phyloP scores from a whole-genome alignment of 2,329 filamentous ascomycete species.

The Aureobasidium namibiae region DNA sequence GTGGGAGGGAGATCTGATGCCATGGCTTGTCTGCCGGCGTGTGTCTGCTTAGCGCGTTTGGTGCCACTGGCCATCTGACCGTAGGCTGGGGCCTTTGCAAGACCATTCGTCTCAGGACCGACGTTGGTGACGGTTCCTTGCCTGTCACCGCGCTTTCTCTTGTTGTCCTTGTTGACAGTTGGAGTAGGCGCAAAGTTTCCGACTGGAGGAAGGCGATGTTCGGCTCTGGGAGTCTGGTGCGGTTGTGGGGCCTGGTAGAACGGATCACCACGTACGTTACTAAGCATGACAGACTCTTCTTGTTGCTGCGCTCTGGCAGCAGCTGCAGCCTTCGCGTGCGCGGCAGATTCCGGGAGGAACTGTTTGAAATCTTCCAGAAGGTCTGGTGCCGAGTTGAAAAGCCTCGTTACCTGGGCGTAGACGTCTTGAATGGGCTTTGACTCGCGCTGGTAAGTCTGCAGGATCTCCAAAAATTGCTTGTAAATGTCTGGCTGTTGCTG shows the following conservation, averaged over 20 bases:
- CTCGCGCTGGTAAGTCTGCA: constrained; percentile 96
- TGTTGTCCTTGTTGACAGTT: constrained; percentile 80
- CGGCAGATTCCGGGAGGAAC: constrained; percentile 85
- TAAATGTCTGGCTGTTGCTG: constrained; percentile 96
- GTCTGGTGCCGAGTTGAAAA: constrained; percentile 90
- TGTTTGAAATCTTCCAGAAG: constrained; percentile 98
- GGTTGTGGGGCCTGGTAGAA: constrained; percentile 34
- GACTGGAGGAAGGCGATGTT: constrained; percentile 67
- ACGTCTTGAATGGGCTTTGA: constrained; percentile 98
- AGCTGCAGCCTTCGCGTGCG: constrained; percentile 52
- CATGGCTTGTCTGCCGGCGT: constrained; percentile 52
- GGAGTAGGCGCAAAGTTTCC: constrained; percentile 85
- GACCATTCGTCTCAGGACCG: constrained; percentile 6
- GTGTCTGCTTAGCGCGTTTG: constrained; percentile 66
- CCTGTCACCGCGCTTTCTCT: constrained; percentile 32
- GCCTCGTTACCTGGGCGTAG: constrained; percentile 87
- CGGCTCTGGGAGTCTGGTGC: constrained; percentile 41
- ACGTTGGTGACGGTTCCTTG: constrained; percentile 11
- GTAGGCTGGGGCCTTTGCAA: constrained; percentile 5
- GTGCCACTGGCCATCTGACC: constrained; percentile 16
- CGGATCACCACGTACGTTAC: constrained; percentile 49
- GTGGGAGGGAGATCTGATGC: constrained; percentile 53
- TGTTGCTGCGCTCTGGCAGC: constrained; percentile 56
- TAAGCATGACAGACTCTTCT: constrained; percentile 58
- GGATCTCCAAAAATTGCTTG: constrained; percentile 95